These are phyloP conservation scores for Cicer cuneatum DNA, from an alignment of 306 rosid genomes.

Conservation along the genomic window DNA sequence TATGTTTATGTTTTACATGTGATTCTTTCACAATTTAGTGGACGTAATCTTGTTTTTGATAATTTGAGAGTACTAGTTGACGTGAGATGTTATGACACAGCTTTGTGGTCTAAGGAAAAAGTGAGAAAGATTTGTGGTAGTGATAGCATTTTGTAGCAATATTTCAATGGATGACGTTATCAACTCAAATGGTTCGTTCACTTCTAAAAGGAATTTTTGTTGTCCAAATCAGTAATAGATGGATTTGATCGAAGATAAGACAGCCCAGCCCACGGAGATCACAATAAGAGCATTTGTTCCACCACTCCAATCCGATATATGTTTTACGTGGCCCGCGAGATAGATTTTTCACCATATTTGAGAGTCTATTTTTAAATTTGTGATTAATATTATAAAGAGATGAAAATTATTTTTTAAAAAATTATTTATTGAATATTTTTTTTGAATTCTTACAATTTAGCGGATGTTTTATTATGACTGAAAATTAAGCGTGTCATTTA, in stretches of 20 bases:
- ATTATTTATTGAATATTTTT: too few species aligned
- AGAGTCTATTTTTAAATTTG: too few species aligned
- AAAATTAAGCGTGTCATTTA: too few species aligned
- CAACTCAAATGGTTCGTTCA: slow-evolving; percentile 59
- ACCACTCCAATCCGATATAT: not conserved
- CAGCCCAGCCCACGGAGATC: not conserved
- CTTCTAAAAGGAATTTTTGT: slow-evolving; percentile 48
- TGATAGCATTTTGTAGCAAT: slow-evolving; percentile 36
- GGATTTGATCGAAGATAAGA: slow-evolving; percentile 13
- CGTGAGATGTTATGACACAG: slow-evolving; percentile 26
- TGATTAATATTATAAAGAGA: too few species aligned
- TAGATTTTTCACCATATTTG: too few species aligned
- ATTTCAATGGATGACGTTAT: slow-evolving; percentile 52
- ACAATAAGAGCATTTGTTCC: not conserved
- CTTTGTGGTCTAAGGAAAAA: slow-evolving; percentile 44
- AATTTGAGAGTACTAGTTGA: slow-evolving; percentile 39
- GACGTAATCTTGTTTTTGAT: slow-evolving; percentile 34
- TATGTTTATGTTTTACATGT: not conserved
- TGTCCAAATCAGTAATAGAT: slow-evolving; percentile 32
- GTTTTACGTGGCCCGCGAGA: not conserved
- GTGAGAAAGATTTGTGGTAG: slow-evolving; percentile 36
- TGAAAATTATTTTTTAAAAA: too few species aligned
- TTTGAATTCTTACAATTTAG: too few species aligned
- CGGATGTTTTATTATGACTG: too few species aligned
- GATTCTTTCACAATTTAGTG: slow-evolving; percentile 45